Evolutionary conservation across 2,329 filamentous ascomycete species (phyloP).

Genomic region (Chalara sp.): DNA sequence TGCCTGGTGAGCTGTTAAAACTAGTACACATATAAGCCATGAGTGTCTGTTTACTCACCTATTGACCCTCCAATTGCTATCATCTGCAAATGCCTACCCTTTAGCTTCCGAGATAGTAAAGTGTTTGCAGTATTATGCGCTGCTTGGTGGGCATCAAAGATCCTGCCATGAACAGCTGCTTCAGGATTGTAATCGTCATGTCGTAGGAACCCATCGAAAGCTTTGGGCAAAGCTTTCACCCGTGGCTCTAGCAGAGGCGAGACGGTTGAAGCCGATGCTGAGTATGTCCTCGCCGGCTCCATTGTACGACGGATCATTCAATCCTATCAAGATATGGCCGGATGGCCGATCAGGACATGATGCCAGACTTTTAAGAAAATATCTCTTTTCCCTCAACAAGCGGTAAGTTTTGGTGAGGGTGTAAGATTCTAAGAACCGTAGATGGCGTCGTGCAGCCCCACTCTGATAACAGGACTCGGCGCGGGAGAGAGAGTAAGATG

Average conservation of each 20-base stretch:
- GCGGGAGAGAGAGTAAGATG: too few relatives aligned
- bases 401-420: too few relatives aligned
- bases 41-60: neutral
- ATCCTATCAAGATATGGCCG: too few relatives aligned
- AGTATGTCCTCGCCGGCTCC: slow-evolving; percentile 14
- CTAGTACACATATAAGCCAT: too few relatives aligned
- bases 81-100: slow-evolving; percentile 59
- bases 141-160: slow-evolving; percentile 44
- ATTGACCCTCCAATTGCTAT: slow-evolving; percentile 44
- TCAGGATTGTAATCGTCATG: slow-evolving; percentile 12
- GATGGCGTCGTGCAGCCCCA: too few relatives aligned
- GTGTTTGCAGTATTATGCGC: slow-evolving; percentile 1
- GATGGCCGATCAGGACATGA: too few relatives aligned
- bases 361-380: too few relatives aligned
- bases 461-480: too few relatives aligned
- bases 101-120: slow-evolving; percentile 31
- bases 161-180: slow-evolving; percentile 20
- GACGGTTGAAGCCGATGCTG: slow-evolving; percentile 19
- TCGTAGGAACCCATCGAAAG: slow-evolving; percentile 21
- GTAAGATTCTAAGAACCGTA: too few relatives aligned
- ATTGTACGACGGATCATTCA: neutral
- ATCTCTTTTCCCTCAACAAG: too few relatives aligned
- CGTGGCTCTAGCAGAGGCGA: slow-evolving; percentile 19
- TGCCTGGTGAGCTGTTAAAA: slow-evolving; percentile 40
- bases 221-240: slow-evolving; percentile 12